These are phyloP conservation scores for Xylaria sp. DNA, from an alignment of 2,329 filamentous ascomycete genomes.

Conservation along the genomic window DNA sequence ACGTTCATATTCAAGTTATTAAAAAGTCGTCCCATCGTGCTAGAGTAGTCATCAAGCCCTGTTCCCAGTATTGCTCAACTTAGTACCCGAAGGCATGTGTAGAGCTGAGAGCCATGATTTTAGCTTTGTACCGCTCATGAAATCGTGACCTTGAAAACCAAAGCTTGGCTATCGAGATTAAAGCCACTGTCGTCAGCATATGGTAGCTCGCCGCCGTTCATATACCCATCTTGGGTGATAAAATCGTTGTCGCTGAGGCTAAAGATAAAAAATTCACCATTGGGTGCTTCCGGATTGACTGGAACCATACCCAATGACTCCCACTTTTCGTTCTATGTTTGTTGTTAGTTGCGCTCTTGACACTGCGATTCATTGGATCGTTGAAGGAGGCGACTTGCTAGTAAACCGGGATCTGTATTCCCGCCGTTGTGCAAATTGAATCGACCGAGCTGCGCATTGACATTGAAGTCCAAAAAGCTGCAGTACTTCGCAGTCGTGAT, in stretches of 20 bases:
- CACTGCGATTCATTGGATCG: background rate
- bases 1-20: too few species aligned
- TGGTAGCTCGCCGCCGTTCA: conserved; percentile 66
- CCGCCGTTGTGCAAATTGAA: conserved; percentile 78
- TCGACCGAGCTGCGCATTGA: conserved; percentile 70
- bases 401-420: conserved; percentile 63
- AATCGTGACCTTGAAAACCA: conserved; percentile 69
- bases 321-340: conserved; percentile 76
- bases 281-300: conserved; percentile 58
- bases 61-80: too few species aligned
- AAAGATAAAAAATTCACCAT: conserved; percentile 74
- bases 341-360: conserved; percentile 24
- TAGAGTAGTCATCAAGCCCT: too few species aligned
- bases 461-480: conserved; percentile 74
- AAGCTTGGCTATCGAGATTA: conserved; percentile 69
- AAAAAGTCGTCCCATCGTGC: too few species aligned
- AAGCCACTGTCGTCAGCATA: conserved; percentile 69
- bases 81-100: too few species aligned
- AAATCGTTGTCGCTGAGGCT: conserved; percentile 79
- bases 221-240: conserved; percentile 73
- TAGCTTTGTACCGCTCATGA: conserved; percentile 26
- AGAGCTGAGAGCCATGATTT: background rate
- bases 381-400: conserved; percentile 50
- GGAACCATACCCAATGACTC: conserved; percentile 74
- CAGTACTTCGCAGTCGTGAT: conserved; percentile 72